Evolutionary conservation across 495 filamentous ascomycete genomes (phyloP).

Genomic region (Podospora bellae-mahoneyi): DNA sequence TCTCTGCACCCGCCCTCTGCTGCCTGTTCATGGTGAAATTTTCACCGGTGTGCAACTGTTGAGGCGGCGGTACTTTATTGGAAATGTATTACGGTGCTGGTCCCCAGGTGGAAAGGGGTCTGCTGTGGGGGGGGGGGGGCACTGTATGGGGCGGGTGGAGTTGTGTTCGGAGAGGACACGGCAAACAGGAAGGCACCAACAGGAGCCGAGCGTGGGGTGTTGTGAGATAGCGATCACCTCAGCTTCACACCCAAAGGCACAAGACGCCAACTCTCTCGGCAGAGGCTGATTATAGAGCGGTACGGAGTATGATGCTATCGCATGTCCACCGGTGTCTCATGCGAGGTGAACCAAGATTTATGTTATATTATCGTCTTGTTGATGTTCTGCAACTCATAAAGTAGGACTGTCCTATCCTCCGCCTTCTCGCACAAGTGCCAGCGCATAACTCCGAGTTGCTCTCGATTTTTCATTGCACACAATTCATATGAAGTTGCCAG

Average conservation of each 20-base stretch:
- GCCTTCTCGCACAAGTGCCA: background rate
- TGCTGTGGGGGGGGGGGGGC: background rate
- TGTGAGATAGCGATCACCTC: slow-evolving; percentile 10
- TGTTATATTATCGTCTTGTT: background rate
- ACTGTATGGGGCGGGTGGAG: slow-evolving; percentile 2
- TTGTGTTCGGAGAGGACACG: background rate
- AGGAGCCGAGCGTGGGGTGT: slow-evolving; percentile 13
- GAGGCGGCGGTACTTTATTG: slow-evolving; percentile 5
- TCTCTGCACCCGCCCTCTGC: background rate
- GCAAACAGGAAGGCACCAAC: background rate
- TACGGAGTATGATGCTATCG: background rate
- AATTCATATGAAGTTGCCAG: too few species aligned
- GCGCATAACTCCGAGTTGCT: background rate
- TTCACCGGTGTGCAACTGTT: slow-evolving; percentile 7
- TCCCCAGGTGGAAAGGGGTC: slow-evolving; percentile 3
- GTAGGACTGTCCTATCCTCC: background rate
- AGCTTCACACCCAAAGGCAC: slow-evolving; percentile 6
- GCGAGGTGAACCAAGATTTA: background rate
- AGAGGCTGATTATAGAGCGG: background rate
- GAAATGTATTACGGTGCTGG: slow-evolving; percentile 1
- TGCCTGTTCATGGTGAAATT: background rate
- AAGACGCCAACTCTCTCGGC: background rate
- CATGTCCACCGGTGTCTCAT: background rate
- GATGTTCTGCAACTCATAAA: background rate
- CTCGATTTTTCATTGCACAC: background rate